Conservation (phyloP, 192 early-diverging fungal species). For the Coemansia sp. region DNA sequence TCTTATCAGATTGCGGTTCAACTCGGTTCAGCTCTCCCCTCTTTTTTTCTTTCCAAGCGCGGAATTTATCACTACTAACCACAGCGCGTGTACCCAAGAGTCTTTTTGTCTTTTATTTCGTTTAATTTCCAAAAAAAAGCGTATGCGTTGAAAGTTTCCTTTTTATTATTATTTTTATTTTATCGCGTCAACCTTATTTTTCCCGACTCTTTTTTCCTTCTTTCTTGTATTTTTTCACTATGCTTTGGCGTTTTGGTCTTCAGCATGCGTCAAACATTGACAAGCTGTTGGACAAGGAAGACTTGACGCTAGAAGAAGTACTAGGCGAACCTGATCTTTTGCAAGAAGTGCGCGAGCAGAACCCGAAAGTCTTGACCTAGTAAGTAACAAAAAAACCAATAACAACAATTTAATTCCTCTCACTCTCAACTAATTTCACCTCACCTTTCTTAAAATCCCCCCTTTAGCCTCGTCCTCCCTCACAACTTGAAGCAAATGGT, state of each 20-base stretch:
- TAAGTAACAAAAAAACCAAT: constrained; percentile 16
- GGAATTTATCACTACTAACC: neutral
- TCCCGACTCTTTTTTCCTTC: neutral
- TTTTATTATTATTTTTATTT: neutral
- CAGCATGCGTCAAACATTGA: constrained; percentile 89
- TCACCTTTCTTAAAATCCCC: neutral
- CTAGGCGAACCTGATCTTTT: constrained; percentile 91
- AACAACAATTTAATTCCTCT: no score
- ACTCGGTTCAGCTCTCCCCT: neutral
- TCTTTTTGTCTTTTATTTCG: constrained; percentile 2
- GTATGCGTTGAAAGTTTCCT: constrained; percentile 6
- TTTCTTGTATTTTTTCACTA: constrained; percentile 30
- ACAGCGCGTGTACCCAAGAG: neutral
- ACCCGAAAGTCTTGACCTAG: constrained; percentile 84
- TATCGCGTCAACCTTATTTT: no score
- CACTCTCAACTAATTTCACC: no score
- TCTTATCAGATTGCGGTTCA: neutral
- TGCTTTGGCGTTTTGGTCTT: constrained; percentile 96
- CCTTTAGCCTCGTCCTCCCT: constrained; percentile 65
- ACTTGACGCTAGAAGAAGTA: constrained; percentile 85
- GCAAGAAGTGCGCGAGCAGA: constrained; percentile 93
- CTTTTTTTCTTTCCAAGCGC: neutral
- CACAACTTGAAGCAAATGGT: constrained; percentile 71
- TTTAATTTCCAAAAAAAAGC: neutral
- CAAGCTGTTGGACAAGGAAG: constrained; percentile 87